Base-by-base conservation (phyloP, 2,329 filamentous ascomycete genomes). In the Penicillium sp. region DNA sequence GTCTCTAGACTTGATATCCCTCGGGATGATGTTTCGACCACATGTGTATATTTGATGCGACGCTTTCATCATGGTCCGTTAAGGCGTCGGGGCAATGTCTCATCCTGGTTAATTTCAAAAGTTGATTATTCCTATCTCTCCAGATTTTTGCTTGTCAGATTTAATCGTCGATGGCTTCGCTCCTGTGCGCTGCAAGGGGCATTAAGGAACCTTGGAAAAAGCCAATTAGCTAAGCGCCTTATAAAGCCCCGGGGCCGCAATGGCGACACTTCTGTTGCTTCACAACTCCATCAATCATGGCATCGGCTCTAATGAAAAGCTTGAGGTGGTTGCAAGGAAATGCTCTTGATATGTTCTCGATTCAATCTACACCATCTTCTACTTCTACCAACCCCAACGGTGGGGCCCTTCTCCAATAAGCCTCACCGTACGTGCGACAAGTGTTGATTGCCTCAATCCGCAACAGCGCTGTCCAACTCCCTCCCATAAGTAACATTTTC, bases 21-120 rank as follows among this genome's bases (percentile, higher is more conserved):
- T 60, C 52, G 63, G 65, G 62, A 64, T 58, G 54, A 56, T 56
- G 54, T 57, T 59, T 61, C 52, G 56, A 61, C 58, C 57, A 58
- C 58, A 69, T 71, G 66, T 71, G 67, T 70, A 70, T 64, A 68
- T 70, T 68, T 68, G 68, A 67, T 66, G 64, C 63, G 61, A 66
- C 58, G 66, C 64, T 59, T 61, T 68, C 61, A 58, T 64, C 61
- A 68, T 65, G 67, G 62, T 68, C 64, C 64, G 60, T 58, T 62
- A 62, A 60, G 70, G 70, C 69, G 70, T 71, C 68, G 63, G 63
- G 68, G 65, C 61, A 60, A 63, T 56, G 52, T 61, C 54, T 64
- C 54, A 52, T 61, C 57, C 47, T 52, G 57, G 54, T 59, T 63
- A 53, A 60, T 62, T 57, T 60, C 50, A 64, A 64, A 65, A 61